These are phyloP conservation scores for Chlamydomonas sphaeroides DNA, from an alignment of 139 green algal species.

Conservation along the genomic window DNA sequence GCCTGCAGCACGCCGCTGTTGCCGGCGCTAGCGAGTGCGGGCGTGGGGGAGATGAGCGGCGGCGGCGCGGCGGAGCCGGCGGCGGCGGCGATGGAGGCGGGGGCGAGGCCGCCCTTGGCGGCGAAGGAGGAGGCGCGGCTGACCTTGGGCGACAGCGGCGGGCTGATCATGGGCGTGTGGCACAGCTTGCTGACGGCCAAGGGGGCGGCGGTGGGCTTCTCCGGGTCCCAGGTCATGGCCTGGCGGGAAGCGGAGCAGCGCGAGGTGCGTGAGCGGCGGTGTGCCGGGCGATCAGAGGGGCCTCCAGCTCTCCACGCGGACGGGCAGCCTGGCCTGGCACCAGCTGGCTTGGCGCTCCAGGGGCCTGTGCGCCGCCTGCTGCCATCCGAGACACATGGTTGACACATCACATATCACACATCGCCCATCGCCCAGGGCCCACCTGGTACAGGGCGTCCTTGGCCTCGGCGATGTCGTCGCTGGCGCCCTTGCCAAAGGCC, in stretches of 20 bases:
- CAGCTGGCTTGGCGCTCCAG: too few species aligned
- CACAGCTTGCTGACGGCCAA: conserved; percentile 19
- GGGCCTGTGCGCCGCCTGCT: too few species aligned
- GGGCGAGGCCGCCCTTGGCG: background rate
- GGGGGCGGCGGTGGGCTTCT: conserved; percentile 25
- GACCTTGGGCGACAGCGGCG: conserved; percentile 31
- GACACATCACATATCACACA: too few species aligned
- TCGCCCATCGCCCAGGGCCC: background rate
- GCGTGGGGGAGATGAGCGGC: background rate
- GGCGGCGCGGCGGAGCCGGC: background rate
- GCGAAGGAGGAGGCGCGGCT: conserved; percentile 27
- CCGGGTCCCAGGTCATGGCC: conserved; percentile 74
- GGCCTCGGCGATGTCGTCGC: conserved; percentile 79
- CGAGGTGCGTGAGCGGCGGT: too few species aligned
- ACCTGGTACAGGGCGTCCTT: conserved; percentile 83
- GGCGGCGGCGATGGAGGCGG: background rate
- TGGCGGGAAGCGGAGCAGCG: too few species aligned
- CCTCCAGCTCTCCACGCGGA: too few species aligned
- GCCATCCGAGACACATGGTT: too few species aligned
- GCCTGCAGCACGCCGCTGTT: background rate
- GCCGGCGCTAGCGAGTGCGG: too few species aligned
- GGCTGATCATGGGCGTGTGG: conserved; percentile 42
- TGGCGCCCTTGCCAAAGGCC: conserved; percentile 88
- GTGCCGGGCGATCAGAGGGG: too few species aligned
- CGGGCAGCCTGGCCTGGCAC: too few species aligned